phyloP scores from a whole-genome alignment of 1,284 basidiomycete genomes.

The Ustilago tritici region DNA sequence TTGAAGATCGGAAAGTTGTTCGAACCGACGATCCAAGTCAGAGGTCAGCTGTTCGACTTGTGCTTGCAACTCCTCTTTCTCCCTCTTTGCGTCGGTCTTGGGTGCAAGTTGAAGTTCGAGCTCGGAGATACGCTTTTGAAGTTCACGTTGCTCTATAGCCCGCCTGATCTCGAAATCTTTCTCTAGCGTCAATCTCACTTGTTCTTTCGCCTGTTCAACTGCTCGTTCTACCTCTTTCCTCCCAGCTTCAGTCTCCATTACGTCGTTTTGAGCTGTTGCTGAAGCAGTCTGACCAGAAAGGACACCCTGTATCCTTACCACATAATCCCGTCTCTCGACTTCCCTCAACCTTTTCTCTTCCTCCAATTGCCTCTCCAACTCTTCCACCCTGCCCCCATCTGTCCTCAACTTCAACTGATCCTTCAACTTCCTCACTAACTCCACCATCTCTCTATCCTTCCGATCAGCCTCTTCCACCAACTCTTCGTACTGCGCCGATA shows the following conservation, averaged over 20 bases:
- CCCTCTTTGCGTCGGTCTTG: neutral
- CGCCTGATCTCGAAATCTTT: constrained; percentile 44
- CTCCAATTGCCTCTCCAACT: constrained; percentile 22
- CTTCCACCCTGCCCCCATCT: neutral
- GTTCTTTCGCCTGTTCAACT: constrained; percentile 25
- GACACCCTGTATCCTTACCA: constrained; percentile 30
- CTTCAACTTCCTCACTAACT: constrained; percentile 20
- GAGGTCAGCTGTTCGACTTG: constrained; percentile 20
- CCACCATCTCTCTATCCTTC: constrained; percentile 18
- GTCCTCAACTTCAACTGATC: neutral
- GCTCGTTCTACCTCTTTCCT: neutral
- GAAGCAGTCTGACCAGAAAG: neutral
- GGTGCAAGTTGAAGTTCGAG: constrained; percentile 20
- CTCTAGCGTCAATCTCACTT: constrained; percentile 24
- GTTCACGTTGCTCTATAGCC: constrained; percentile 24
- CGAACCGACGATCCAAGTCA: constrained; percentile 28
- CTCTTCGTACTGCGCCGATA: constrained; percentile 24
- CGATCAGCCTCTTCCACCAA: constrained; percentile 22
- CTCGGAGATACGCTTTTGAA: constrained; percentile 6
- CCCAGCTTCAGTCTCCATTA: neutral
- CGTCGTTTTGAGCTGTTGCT: neutral
- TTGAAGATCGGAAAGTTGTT: constrained; percentile 32
- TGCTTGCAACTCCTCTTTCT: neutral
- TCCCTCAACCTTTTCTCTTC: constrained; percentile 32
- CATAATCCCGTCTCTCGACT: constrained; percentile 35